phyloP scores from a whole-genome alignment of 2,329 filamentous ascomycete genomes.

The Fusarium sp. region DNA sequence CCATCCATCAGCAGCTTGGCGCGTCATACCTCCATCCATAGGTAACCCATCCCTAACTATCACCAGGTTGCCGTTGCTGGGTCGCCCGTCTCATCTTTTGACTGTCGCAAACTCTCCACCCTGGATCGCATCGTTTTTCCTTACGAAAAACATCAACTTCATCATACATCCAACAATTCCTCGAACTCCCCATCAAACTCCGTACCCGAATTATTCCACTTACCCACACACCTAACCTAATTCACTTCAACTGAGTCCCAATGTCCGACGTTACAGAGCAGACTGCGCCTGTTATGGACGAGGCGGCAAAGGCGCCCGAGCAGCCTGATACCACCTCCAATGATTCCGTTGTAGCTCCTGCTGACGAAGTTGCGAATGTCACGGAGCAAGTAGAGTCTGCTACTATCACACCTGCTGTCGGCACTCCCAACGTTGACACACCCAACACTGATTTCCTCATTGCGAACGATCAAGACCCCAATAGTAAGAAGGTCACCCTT shows the following conservation, averaged over 20 bases:
- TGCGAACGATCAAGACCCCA: conserved; percentile 57
- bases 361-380: conserved; percentile 25
- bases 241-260: conserved; percentile 12
- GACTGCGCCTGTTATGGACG: conserved; percentile 35
- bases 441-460: conserved; percentile 42
- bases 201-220: not conserved
- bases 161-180: not conserved
- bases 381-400: conserved; percentile 35
- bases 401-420: conserved; percentile 29
- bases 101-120: conserved; percentile 42
- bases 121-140: conserved; percentile 14
- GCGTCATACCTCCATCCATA: conserved; percentile 32
- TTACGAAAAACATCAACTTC: conserved; percentile 8
- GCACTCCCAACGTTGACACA: conserved; percentile 31
- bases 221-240: not conserved
- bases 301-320: conserved; percentile 28
- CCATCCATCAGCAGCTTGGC: conserved; percentile 18
- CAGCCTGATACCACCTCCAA: conserved; percentile 8
- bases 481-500: conserved; percentile 71
- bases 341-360: conserved; percentile 5
- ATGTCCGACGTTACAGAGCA: conserved; percentile 50
- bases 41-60: not conserved
- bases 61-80: conserved; percentile 34
- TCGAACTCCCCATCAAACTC: not conserved
- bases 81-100: conserved; percentile 24